These are phyloP conservation scores for Tulasnella sp. DNA, from an alignment of 768 basidiomycete species.

Conservation along the genomic window DNA sequence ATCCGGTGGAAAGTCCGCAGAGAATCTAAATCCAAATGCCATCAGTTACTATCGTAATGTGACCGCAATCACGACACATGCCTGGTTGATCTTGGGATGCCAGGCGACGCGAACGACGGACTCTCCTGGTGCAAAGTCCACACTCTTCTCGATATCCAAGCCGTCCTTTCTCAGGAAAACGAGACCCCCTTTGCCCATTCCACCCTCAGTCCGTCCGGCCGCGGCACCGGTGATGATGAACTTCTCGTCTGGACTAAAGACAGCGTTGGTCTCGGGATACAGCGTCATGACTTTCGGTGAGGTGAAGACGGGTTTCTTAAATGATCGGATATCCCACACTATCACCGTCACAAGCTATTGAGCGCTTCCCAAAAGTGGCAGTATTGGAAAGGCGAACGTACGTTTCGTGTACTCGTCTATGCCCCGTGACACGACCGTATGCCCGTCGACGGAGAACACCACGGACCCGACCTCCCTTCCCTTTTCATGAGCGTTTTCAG, in stretches of 20 bases:
- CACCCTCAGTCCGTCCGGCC: constrained; percentile 43
- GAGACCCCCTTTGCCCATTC: constrained; percentile 43
- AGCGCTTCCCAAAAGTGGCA: no score
- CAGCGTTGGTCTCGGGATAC: constrained; percentile 87
- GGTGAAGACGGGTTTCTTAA: constrained; percentile 74
- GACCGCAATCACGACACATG: constrained; percentile 28
- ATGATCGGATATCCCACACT: constrained; percentile 93
- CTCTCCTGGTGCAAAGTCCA: constrained; percentile 24
- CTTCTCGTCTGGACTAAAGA: constrained; percentile 91
- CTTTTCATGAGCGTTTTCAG: constrained; percentile 81
- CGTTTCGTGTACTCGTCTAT: constrained; percentile 94
- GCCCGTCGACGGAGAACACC: constrained; percentile 79
- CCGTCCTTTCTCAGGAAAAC: constrained; percentile 61
- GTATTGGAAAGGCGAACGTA: constrained; percentile 45
- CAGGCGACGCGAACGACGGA: constrained; percentile 78
- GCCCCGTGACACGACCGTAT: constrained; percentile 75
- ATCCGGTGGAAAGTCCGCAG: constrained; percentile 75
- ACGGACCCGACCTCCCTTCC: constrained; percentile 79
- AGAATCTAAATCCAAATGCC: constrained; percentile 48
- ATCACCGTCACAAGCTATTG: neutral
- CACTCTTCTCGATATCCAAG: constrained; percentile 56
- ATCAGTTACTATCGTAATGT: neutral
- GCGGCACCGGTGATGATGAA: constrained; percentile 78
- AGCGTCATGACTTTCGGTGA: constrained; percentile 56
- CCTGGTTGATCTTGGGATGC: constrained; percentile 98